Evolutionary conservation across 2,329 filamentous ascomycete genomes (phyloP).

Genomic region (Cladophialophora bantiana): DNA sequence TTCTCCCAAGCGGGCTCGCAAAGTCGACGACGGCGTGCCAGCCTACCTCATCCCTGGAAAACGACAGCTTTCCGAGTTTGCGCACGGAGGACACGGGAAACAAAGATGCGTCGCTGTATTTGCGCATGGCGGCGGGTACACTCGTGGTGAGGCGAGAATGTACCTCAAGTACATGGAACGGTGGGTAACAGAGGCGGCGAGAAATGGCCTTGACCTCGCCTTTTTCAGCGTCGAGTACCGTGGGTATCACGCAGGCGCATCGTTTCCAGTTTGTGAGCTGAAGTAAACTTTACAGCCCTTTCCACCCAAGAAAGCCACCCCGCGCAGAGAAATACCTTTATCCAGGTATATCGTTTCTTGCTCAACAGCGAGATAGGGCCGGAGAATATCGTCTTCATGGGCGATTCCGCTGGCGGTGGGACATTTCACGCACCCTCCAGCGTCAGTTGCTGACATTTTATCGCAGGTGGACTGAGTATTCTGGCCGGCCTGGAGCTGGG

Average conservation of each 20-base stretch:
- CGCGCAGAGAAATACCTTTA: conserved; percentile 20
- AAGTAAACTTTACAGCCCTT: conserved; percentile 4
- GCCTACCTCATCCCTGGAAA: conserved; percentile 22
- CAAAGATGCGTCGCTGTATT: conserved; percentile 13
- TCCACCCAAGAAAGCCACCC: conserved; percentile 11
- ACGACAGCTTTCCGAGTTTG: not conserved
- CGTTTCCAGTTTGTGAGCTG: not conserved
- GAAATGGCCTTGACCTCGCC: conserved; percentile 11
- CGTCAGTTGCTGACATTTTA: not conserved
- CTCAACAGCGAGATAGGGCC: conserved; percentile 58
- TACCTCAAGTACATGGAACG: conserved; percentile 31
- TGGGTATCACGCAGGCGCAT: not conserved
- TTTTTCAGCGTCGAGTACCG: conserved; percentile 26
- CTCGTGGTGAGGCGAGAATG: conserved; percentile 30
- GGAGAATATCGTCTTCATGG: conserved; percentile 81
- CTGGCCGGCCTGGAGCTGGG: conserved; percentile 54
- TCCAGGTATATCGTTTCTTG: conserved; percentile 13
- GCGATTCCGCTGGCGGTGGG: conserved; percentile 84
- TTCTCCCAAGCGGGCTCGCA: conserved; percentile 5
- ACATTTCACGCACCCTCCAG: not conserved
- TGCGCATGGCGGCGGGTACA: conserved; percentile 29
- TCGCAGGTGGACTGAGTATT: conserved; percentile 68
- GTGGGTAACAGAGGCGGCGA: conserved; percentile 11
- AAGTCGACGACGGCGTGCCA: conserved; percentile 3
- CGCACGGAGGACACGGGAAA: not conserved